A percentile compares a stretch with the other conserved stretches of the same genome.
Evolutionary conservation across 306 rosid species (phyloP).

Genomic region (Benincasa hispida): DNA sequence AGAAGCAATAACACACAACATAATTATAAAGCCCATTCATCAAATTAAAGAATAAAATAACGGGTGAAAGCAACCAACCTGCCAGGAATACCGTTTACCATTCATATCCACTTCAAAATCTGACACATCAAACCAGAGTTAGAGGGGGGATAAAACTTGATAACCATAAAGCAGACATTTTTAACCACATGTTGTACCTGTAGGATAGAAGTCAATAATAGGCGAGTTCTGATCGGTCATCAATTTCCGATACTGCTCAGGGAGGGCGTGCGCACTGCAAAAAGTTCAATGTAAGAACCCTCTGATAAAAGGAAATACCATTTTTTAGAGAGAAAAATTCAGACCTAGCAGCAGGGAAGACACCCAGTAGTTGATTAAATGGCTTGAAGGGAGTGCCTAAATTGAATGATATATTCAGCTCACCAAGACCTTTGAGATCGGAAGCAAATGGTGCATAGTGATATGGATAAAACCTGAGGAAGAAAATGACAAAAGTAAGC

Average conservation of each 20-base stretch:
- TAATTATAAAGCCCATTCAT: neutral
- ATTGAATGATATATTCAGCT: slow-evolving; percentile 48
- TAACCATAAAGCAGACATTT: neutral
- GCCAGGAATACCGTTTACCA: slow-evolving; percentile 95
- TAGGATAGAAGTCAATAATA: slow-evolving; percentile 79
- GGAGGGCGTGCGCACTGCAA: slow-evolving; percentile 92
- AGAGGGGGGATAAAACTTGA: neutral
- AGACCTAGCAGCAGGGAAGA: slow-evolving; percentile 96
- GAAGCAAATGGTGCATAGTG: slow-evolving; percentile 99
- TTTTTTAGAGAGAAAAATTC: neutral
- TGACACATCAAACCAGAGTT: slow-evolving; percentile 24
- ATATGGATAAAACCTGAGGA: slow-evolving; percentile 90
- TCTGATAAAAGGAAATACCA: neutral
- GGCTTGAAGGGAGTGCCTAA: slow-evolving; percentile 90
- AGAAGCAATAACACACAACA: neutral
- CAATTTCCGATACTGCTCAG: slow-evolving; percentile 67
- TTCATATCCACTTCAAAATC: slow-evolving; percentile 99
- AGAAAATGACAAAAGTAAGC: neutral
- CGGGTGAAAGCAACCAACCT: slow-evolving; percentile 33
- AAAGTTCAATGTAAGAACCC: slow-evolving; percentile 10
- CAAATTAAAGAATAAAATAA: neutral
- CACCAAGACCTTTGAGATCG: slow-evolving; percentile 71
- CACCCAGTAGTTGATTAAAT: slow-evolving; percentile 93
- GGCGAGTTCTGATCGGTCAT: slow-evolving; percentile 84
- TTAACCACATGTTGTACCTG: slow-evolving; percentile 37